Base-by-base conservation (phyloP, 2,329 filamentous ascomycete genomes). In the Penicillium sp. region DNA sequence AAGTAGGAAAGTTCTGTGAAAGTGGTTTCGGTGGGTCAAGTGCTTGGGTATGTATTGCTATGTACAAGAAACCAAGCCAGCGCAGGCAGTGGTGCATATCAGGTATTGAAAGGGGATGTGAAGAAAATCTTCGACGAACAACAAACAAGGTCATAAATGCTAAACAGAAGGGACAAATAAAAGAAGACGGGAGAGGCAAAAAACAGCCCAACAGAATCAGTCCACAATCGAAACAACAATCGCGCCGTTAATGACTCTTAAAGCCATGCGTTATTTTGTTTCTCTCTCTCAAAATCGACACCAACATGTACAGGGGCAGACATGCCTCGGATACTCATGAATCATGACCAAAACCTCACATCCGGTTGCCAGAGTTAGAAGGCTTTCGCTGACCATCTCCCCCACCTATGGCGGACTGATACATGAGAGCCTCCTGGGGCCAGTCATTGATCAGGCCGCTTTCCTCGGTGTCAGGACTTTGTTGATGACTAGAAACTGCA, bases 361-460 rank as follows among this genome's bases (percentile, higher is more conserved):
- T 33, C 26, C 38, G 37, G 48, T 66, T 65, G 40, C 61, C 71
- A 65, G 65, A 68, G 28, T 71, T 68, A 61, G 74, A 75, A 25
- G 70, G 65, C 53, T 68, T 70, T 51, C 67, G 68, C 45, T 68
- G 65, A 16, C 61, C 59, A 48, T 65, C 64, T 45, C 71, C 70
- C 55, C 35, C 63, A 16, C 65, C 68, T 40, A 68, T 61, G 22
- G 68, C 64, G 7, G 69, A 73, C 55, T 78, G 75, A 63, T 79
- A 79, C 58, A 78, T 73, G 26, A 79, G 66, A 28, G 77, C 76
- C 65, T 79, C 77, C 55, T 75, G 76, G 3, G 76, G 73, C 76
- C 77, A 80, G 42, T 79, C 75, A 33, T 72, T 68, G n/a, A 67
- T 59, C 1, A 57, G 14, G 19, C 63, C 65, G 35, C 72, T 72